These are phyloP conservation scores for Epichloe sp. DNA, from an alignment of 2,329 filamentous ascomycete genomes.

Conservation along the genomic window DNA sequence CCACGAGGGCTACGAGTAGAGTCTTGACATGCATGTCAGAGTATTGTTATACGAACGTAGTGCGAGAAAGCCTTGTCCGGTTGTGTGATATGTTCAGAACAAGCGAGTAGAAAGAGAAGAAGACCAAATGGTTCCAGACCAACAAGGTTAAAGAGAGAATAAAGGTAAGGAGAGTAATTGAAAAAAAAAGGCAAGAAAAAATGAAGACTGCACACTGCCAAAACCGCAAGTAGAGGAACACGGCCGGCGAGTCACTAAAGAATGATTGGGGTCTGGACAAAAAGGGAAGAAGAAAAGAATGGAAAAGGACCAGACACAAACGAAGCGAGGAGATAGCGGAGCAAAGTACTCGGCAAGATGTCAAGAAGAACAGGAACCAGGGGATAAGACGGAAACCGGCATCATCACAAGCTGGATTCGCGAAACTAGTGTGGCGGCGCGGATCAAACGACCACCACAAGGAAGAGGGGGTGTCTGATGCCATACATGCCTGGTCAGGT, in stretches of 20 bases:
- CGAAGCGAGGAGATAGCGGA: conserved; percentile 19
- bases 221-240: conserved; percentile 13
- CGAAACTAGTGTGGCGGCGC: conserved; percentile 1
- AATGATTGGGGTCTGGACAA: conserved; percentile 20
- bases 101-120: conserved; percentile 11
- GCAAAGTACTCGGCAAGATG: conserved; percentile 20
- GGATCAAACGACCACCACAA: neutral
- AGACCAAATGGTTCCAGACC: conserved; percentile 10
- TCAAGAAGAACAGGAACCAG: conserved; percentile 22
- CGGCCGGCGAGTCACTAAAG: conserved; percentile 10
- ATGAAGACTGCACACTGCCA: conserved; percentile 14
- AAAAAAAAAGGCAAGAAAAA: conserved; percentile 13
- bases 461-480: neutral
- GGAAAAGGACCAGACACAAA: conserved; percentile 35
- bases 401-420: conserved; percentile 12
- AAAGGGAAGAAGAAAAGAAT: neutral
- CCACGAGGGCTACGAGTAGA: conserved; percentile 34
- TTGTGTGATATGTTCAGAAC: neutral
- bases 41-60: neutral
- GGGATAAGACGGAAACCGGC: conserved; percentile 20
- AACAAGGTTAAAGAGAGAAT: conserved; percentile 7
- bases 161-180: conserved; percentile 5
- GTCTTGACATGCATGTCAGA: conserved; percentile 37
- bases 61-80: conserved; percentile 7
- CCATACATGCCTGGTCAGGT: neutral